Percentiles rank a stretch among this genome's conserved stretches.
phyloP scores from a whole-genome alignment of 2,329 filamentous ascomycete species.

The Epichloe amarillans region DNA sequence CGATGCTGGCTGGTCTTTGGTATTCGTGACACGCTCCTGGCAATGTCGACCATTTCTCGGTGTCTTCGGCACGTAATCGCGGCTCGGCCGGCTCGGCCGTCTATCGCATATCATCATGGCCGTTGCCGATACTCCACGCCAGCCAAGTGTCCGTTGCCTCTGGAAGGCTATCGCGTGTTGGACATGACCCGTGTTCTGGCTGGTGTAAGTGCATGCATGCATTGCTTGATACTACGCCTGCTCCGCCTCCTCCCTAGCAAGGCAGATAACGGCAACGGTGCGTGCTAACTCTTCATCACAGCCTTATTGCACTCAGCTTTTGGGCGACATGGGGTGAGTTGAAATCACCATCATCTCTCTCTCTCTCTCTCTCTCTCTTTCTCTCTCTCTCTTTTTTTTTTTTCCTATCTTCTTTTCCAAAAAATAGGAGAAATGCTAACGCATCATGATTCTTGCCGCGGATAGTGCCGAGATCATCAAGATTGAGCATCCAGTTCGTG shows the following conservation, averaged over 20 bases:
- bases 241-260: background rate
- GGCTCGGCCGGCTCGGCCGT: background rate
- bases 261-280: background rate
- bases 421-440: background rate
- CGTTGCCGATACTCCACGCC: constrained; percentile 16
- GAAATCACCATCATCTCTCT: too few species aligned
- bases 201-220: constrained; percentile 48
- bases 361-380: background rate
- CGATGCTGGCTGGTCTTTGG: background rate
- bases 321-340: constrained; percentile 84
- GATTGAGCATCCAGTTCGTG: constrained; percentile 80
- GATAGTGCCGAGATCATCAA: constrained; percentile 88
- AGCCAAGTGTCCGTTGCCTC: constrained; percentile 36
- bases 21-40: background rate
- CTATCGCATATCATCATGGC: constrained; percentile 1
- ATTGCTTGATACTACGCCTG: constrained; percentile 6
- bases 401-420: too few species aligned
- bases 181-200: constrained; percentile 96
- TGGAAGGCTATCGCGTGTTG: constrained; percentile 77
- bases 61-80: constrained; percentile 1
- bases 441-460: background rate
- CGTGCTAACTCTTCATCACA: constrained; percentile 23
- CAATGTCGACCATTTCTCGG: constrained; percentile 7
- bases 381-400: background rate
- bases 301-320: constrained; percentile 95